These are phyloP conservation scores for Dichomitus squalens DNA, from an alignment of 1,284 basidiomycete genomes.

Conservation along the genomic window DNA sequence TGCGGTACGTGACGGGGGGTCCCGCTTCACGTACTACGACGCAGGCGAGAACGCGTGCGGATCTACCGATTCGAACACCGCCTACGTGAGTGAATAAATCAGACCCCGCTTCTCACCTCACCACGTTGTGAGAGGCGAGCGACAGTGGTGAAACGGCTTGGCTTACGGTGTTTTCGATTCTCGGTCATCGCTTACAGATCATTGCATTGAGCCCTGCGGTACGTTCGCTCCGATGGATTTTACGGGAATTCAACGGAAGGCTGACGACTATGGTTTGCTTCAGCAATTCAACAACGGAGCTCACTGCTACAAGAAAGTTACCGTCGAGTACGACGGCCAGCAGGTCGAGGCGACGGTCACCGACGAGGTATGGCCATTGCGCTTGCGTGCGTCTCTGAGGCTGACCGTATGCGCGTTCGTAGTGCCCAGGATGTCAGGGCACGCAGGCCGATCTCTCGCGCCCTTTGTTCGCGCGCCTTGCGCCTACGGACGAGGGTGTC, in stretches of 20 bases:
- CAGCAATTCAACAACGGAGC: slow-evolving; percentile 25
- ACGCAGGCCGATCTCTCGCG: slow-evolving; percentile 18
- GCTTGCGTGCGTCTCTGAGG: slow-evolving; percentile 17
- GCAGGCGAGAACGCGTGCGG: slow-evolving; percentile 43
- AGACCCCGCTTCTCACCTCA: too few relatives aligned
- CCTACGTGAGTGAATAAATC: slow-evolving; percentile 36
- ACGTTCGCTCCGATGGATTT: slow-evolving; percentile 9
- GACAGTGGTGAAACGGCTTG: not conserved
- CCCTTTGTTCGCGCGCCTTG: slow-evolving; percentile 25
- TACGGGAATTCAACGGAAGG: not conserved
- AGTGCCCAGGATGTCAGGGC: slow-evolving; percentile 22
- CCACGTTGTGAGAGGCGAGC: not conserved
- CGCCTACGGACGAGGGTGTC: slow-evolving; percentile 28
- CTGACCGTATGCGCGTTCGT: not conserved
- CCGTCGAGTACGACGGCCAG: slow-evolving; percentile 25
- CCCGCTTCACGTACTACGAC: slow-evolving; percentile 38
- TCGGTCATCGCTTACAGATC: slow-evolving; percentile 29
- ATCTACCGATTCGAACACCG: slow-evolving; percentile 31
- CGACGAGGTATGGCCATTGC: slow-evolving; percentile 13
- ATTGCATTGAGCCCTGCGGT: slow-evolving; percentile 42
- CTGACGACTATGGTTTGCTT: not conserved
- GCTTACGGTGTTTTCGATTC: not conserved
- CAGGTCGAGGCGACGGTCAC: slow-evolving; percentile 23
- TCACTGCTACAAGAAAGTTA: slow-evolving; percentile 26
- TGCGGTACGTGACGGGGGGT: slow-evolving; percentile 31